These are phyloP conservation scores for Trametes polyzona DNA, from an alignment of 1,284 basidiomycete species.

Conservation along the genomic window DNA sequence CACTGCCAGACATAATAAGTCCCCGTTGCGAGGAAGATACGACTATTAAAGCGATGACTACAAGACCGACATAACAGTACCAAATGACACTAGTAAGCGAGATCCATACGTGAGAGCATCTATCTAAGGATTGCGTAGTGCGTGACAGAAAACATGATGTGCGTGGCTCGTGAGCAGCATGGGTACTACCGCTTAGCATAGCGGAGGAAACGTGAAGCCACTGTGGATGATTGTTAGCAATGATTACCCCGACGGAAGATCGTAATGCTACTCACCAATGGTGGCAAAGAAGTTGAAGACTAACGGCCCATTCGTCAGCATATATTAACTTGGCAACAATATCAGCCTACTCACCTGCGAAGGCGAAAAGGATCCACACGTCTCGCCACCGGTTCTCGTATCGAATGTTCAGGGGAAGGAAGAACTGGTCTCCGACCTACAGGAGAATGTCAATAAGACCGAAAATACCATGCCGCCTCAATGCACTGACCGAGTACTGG, in stretches of 20 bases:
- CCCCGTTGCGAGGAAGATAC: background rate
- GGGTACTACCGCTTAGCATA: conserved; percentile 62
- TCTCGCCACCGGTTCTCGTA: conserved; percentile 76
- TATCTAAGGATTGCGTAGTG: background rate
- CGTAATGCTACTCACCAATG: conserved; percentile 49
- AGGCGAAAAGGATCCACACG: conserved; percentile 71
- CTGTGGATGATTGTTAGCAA: conserved; percentile 14
- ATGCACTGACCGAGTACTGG: conserved; percentile 50
- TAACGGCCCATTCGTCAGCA: too few relatives aligned
- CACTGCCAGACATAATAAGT: too few relatives aligned
- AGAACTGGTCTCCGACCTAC: conserved; percentile 72
- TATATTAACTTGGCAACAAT: too few relatives aligned
- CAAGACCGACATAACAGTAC: background rate
- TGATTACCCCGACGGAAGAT: background rate
- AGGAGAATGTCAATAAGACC: conserved; percentile 5
- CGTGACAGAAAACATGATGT: background rate
- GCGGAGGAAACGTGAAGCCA: conserved; percentile 74
- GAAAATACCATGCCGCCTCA: too few relatives aligned
- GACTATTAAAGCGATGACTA: background rate
- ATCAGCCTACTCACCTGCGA: conserved; percentile 47
- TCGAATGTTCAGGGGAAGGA: conserved; percentile 67
- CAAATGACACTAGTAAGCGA: background rate
- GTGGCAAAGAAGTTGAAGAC: conserved; percentile 78
- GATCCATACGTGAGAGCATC: background rate
- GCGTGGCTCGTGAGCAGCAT: background rate